Percentiles rank a stretch among this genome's conserved stretches.
Evolutionary conservation across 108 stramenopile genomes (phyloP).

Genomic region (Cafeteria roenbergensis): DNA sequence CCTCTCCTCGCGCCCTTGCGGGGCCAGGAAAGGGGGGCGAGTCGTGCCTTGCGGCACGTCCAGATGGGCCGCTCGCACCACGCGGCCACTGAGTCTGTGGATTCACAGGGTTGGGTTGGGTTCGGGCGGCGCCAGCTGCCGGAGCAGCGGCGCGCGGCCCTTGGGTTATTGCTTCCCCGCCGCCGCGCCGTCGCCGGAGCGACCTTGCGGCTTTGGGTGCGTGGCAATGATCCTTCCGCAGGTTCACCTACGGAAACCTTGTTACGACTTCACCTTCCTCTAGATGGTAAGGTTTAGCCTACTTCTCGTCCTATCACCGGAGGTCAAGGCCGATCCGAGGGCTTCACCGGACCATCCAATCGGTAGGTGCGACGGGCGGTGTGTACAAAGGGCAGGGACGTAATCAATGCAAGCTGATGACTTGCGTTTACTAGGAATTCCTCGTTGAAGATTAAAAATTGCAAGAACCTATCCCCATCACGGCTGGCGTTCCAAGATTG

Average conservation of each 20-base stretch:
- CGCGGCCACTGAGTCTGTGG: too few species aligned
- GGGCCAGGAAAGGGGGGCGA: too few species aligned
- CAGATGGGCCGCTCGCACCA: too few species aligned
- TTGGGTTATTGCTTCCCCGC: neutral
- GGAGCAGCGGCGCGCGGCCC: too few species aligned
- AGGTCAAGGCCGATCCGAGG: constrained; percentile 69
- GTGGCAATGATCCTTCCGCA: constrained; percentile 82
- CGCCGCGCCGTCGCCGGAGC: neutral
- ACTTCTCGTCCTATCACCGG: too few species aligned
- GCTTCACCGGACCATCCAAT: constrained; percentile 92
- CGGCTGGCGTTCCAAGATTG: constrained; percentile 88
- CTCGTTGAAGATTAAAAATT: constrained; percentile 99
- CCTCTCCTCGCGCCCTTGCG: too few species aligned
- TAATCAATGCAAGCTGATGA: constrained; percentile 91
- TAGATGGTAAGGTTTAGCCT: constrained; percentile 76
- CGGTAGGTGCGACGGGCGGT: constrained; percentile 98
- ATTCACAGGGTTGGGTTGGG: too few species aligned
- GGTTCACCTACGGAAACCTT: constrained; percentile 96
- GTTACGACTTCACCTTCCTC: constrained; percentile 94
- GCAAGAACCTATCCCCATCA: constrained; percentile 99
- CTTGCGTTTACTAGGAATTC: constrained; percentile 98
- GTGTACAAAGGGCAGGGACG: constrained; percentile 95
- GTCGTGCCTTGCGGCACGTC: too few species aligned
- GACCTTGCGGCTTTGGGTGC: constrained; percentile 4
- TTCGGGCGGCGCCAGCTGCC: too few species aligned